Base-by-base conservation (phyloP, 805 yeast species). In the Wickerhamiella siamensis region DNA sequence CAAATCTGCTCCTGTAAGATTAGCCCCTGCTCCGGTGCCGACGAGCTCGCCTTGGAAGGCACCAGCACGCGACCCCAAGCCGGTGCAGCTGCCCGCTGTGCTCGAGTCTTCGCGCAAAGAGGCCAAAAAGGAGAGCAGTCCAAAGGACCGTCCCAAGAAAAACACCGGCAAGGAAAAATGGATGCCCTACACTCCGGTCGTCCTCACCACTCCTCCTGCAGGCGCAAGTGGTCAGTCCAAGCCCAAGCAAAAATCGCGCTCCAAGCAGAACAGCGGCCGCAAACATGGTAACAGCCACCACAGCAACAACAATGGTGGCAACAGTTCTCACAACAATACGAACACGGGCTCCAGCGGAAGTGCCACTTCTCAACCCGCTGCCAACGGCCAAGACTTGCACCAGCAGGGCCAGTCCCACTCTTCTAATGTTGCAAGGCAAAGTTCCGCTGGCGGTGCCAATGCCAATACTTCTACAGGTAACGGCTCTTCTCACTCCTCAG, bases 21-120 rank as follows among this genome's bases (percentile, higher is more conserved):
- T 73, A 22, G 74, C 77, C 8, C 82, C 83, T 4, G 83, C 83
- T 21, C 82, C 83, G 12, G 66, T 74, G 22, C 83, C 82, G 27
- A 61, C 65, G 39, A 70, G 69, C 33, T 74, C 69, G 50, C 77
- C 77, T n/a, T 77, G 83, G 83, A 72, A 71, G 45, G 40, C 36
- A 10, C 14, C 38, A 9, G 20, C 31, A n/a, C 29, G 29, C 29
- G 36, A 6, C 10, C 33, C 42, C 32, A 36, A 40, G 40, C 43
- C 39, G 17, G 36, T 40, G 17, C 43, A 44, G 2, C 10, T 42
- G 18, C 19, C 31, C 18, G 49, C 45, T 27, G 40, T 45, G 12
- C 51, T 49, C 31, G 52, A 47, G 31, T 51, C 49, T 18, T 57
- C 44, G 53, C 54, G 40, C 49, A 55, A 29, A 8, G 43, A 26